Evolutionary conservation across 352 stramenopile species (phyloP), one percentile per base, ranked within the genome.

Genomic region (Elongisporangium prolatum): DNA sequence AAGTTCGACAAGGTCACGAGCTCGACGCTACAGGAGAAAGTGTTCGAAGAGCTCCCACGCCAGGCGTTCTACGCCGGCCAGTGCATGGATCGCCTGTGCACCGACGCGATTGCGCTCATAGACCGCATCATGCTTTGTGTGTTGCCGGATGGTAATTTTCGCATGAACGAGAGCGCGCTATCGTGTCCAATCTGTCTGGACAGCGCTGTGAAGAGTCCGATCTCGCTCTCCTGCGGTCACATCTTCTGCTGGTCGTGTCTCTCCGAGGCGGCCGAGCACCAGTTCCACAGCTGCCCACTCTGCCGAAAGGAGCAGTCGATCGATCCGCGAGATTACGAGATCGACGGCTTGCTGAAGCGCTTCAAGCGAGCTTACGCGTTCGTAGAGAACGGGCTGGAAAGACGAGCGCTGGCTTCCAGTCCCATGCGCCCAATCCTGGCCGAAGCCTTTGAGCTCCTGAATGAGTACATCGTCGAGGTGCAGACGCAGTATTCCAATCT

Each of bases 211-310:
- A 88, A 89, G 64, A 84, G 67, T 10, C 76, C 80, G 3, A 86
- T 93, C 60, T 88, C 83, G 49, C 64, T 93, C 21, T 75, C 75
- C 0, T 93, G 83, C 59, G 69, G 64, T 6, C 83, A 93, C 69
- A 88, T 80, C 0, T 93, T 93, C 55, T 93, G 83, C 61, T 93
- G 83, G 80, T 86, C 83, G 61, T 93, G 83, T 57, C 65, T 93
- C 22, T 88, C 80, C 2, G 83, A 82, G 49, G 83, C 83, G 7
- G 78, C 70, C 18, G 74, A 88, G 60, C 80, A 89, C 56, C 72
- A 77, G n/a, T 89, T 92, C 70, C 68, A 85, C 25, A 87, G 80
- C 9, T 92, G 82, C 18, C 82, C 82, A 1, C 48, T 92, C 16
- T 93, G 83, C 60, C 83, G 83, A 37, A 77, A 74, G 28, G 74